A percentile compares a stretch with the other conserved stretches of the same genome.
Evolutionary conservation across 176 grass and related monocot genomes (phyloP).

Genomic region (Cenchrus fungigraminus): DNA sequence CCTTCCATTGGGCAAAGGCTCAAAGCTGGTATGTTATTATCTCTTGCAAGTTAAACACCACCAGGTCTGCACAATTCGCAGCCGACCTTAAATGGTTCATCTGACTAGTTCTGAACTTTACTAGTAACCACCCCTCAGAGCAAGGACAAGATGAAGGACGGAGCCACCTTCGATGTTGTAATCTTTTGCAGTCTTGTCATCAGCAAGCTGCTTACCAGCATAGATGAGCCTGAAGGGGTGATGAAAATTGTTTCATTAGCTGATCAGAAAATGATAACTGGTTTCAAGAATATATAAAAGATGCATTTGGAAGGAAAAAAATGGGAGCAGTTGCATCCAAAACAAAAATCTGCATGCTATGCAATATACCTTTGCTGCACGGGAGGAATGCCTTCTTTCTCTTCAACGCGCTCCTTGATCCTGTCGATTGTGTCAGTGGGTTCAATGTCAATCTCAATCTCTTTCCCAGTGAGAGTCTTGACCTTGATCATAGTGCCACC

Average conservation of each 20-base stretch:
- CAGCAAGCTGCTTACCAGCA: constrained; percentile 97
- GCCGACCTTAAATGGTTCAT: neutral
- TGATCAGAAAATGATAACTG: neutral
- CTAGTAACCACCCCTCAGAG: constrained; percentile 83
- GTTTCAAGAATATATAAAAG: neutral
- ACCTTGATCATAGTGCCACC: constrained; percentile 97
- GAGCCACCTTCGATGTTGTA: constrained; percentile 99
- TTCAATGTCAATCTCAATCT: constrained; percentile 92
- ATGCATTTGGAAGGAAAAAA: neutral
- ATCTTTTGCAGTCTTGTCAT: constrained; percentile 98
- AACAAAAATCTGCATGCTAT: neutral
- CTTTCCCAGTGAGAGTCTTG: constrained; percentile 89
- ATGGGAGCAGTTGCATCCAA: neutral
- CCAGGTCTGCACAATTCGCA: constrained; percentile 32
- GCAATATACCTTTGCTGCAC: constrained; percentile 79
- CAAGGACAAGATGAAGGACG: constrained; percentile 97
- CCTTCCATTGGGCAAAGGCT: constrained; percentile 48
- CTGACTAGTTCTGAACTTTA: constrained; percentile 9
- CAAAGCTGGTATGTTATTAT: constrained; percentile 48
- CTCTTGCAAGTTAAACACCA: constrained; percentile 42
- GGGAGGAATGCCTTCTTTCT: constrained; percentile 97
- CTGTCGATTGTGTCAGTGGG: constrained; percentile 81
- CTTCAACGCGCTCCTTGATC: constrained; percentile 96
- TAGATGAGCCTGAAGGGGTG: constrained; percentile 73
- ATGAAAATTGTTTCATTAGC: constrained; percentile 1